Base-by-base conservation (phyloP, 257 asterid genomes). In the Primulina huaijiensis region DNA sequence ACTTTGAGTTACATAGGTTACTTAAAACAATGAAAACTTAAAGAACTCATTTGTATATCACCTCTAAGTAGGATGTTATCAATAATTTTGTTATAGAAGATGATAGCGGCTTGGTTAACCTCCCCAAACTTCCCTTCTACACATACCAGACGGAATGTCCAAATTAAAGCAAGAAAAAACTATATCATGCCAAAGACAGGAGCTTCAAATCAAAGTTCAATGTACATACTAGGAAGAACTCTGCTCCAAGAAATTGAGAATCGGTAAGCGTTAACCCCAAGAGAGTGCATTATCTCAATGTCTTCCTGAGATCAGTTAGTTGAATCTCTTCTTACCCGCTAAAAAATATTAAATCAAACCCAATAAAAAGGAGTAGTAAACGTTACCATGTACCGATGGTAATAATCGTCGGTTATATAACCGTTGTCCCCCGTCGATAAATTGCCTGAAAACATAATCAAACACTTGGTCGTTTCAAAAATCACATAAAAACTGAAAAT, bases 171-270 rank as follows among this genome's bases (percentile, higher is more conserved):
- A 16, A 46, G 7, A 46, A 46, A 46, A 46, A 46, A 46, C 16
- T 16, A 46, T 16, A 16, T 16, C 56, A 4, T 33, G 7, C 37
- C 4, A 33, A 33, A 33, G 7, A 33, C 16, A 63, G n/a, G 53
- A 68, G 25, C 62, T 38, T 76, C 17, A 57, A 63, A 30, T 20
- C 46, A 60, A 53, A 55, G 12, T 61, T 25, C 8, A 67, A 43
- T 75, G 23, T 27, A 58, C 87, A 66, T 83, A 91, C 96, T 80
- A 9, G 97, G 97, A 67, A 92, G 86, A 77, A 91, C 50, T 82
- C 97, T 82, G 67, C 89, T 78, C 97, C 97, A 89, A 3, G 97
- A 91, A 81, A 92, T 89, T 21, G 98, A 92, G 64, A 92, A 72
- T 16, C 95, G 87, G 67, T 89, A 91, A 40, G 93, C 78, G 70